Evolutionary conservation across 73 alveolate genomes (phyloP), one percentile per base, ranked within the genome.

Genomic region (Paramecium sexaurelia): DNA sequence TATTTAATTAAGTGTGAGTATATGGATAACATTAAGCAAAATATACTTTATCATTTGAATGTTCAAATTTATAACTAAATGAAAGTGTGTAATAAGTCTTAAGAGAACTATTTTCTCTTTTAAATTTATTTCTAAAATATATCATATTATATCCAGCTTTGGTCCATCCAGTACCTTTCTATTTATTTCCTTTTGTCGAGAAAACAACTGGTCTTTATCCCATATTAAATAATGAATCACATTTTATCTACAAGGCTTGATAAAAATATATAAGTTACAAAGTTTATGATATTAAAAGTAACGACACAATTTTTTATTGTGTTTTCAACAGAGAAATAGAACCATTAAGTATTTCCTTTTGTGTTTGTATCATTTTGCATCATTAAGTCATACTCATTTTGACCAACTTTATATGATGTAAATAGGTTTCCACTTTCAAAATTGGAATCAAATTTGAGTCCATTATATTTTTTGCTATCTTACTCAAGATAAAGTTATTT

Each of bases 21-120:
- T 95, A 98, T 8, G 99, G 99, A 92, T 96, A 95, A 87, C 99
- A 95, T 92, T 97, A 96, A 32, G 99, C 99, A 75, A 98, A 98
- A 92, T 93, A 97, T 4, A 98, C 99, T 56, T 95, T 96, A 91
- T 98, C 99, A 85, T 98, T 94, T 56, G 95, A 97, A 71, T 93
- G 94, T 87, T 94, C 86, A 45, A 95, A 97, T 67, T 97, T 95
- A 86, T 96, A 96, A 43, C 96, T 57, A 92, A 98, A 98, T 26
- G 99, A 92, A 27, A 97, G 95, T 6, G 99, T 96, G 89, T 96
- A 96, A 78, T 85, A 96, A 51, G 95, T 86, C 51, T 96, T 93
- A 26, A 61, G 26, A 24, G 85, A 84, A 19, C 91, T 75, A 66
- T 91, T 41, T 33, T 61, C 89, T 33, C 94, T 8, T 47, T 29